A percentile compares a stretch with the other conserved stretches of the same genome.
Evolutionary conservation across 108 stramenopile genomes (phyloP).

Genomic region (Pseudonitzschia delicatissima): DNA sequence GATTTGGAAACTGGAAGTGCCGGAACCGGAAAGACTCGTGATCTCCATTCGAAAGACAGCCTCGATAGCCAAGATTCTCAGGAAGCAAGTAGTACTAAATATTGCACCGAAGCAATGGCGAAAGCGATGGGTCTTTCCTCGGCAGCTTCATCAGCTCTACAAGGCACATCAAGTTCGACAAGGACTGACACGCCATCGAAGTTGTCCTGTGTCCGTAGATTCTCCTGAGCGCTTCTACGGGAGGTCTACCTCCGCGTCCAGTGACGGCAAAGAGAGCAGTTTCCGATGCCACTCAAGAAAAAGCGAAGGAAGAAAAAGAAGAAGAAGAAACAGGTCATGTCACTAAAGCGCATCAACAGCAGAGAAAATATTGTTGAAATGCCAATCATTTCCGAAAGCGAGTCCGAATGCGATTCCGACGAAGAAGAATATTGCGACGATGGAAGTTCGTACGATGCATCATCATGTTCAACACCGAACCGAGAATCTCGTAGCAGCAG

Average conservation of each 20-base stretch:
- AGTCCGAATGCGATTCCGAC: constrained; percentile 5
- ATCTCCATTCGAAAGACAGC: not conserved
- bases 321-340: constrained; percentile 3
- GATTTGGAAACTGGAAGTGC: not conserved
- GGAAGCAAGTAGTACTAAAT: not conserved
- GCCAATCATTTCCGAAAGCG: constrained; percentile 13
- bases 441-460: not conserved
- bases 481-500: not conserved
- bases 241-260: constrained; percentile 8
- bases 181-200: not conserved
- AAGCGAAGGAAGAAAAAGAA: not conserved
- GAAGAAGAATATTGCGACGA: not conserved
- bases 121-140: not conserved
- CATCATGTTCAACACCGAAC: not conserved
- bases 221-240: not conserved
- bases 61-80: not conserved
- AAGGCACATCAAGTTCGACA: too few species aligned
- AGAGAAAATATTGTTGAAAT: not conserved
- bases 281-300: constrained; percentile 2
- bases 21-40: not conserved
- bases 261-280: not conserved
- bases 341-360: constrained; percentile 1
- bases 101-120: not conserved
- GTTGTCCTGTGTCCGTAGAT: not conserved
- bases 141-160: not conserved